Evolutionary conservation across 441 rosid species (phyloP).

Genomic region (Erodium chrysanthum): DNA sequence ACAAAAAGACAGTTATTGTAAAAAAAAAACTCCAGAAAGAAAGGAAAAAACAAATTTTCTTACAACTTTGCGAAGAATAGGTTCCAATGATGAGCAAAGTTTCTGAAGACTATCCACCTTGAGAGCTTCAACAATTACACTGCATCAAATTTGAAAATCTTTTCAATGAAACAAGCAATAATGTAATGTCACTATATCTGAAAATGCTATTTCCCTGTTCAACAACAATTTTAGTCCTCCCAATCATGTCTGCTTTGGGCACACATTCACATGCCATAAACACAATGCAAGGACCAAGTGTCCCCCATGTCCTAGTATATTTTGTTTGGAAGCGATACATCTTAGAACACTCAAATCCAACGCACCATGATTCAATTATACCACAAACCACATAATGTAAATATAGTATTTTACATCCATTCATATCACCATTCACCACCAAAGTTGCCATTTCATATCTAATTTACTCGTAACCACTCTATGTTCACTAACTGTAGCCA

Average conservation of each 20-base stretch:
- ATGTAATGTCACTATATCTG: too few species aligned
- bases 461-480: too few species aligned
- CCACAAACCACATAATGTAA: neutral
- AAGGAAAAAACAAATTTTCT: constrained; percentile 18
- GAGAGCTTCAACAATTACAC: constrained; percentile 93
- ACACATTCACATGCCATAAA: too few species aligned
- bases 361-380: too few species aligned
- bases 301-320: too few species aligned
- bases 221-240: too few species aligned
- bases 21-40: neutral
- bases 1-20: too few species aligned
- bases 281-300: too few species aligned
- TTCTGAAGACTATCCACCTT: constrained; percentile 92
- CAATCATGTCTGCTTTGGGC: too few species aligned
- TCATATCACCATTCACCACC: neutral
- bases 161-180: neutral
- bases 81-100: constrained; percentile 95
- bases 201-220: too few species aligned
- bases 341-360: too few species aligned
- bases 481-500: neutral
- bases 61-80: constrained; percentile 95
- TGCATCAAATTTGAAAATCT: constrained; percentile 23
- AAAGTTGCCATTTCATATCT: neutral
- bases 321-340: too few species aligned
- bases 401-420: neutral